Base-by-base conservation (phyloP, 495 filamentous ascomycete genomes). In the Penicillium lividum region DNA sequence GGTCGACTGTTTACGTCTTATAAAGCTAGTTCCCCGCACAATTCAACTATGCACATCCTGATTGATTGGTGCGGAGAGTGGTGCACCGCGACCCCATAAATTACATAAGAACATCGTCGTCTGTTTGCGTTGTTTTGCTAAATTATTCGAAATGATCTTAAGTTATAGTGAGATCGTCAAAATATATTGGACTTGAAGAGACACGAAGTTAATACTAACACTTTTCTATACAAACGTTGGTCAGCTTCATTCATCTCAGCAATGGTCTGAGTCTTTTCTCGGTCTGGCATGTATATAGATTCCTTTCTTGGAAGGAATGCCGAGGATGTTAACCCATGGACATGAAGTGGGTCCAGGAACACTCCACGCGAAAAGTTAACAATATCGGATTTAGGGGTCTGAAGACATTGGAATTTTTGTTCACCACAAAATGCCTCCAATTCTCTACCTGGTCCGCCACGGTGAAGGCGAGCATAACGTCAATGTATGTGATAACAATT, bases 391-490 rank as follows among this genome's bases (percentile, higher is more conserved):
- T 28, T 47, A 34, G 33, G 11, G 7, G 3, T 34, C 33, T 34
- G 2, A 9, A 34, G 22, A 22, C 22, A 22, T 22, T 22, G 22
- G 22, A 22, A 18, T 2, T 46, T 22, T 9, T 0, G 3, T 46
- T 25, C 22, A 8, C 18, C 2, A 0, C 45, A 29, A 47, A 59
- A 66, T 66, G 60, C 53, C 60, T 31, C 63, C 63, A 30, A 60
- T 10, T 33, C 43, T 66, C 7, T 57, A 61, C 25, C 7, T 59
- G 4, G 54, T 65, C 34, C 59, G 63, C 52, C 63, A 65, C 25
- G 58, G 44, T 3, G 52, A 65, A 59, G 63, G 58, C 42, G 57
- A 66, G 45, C 63, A 66, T 46, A 67, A 63, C 34, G 47, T 67
- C 53, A 58, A 66, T 16, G 60, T 66, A 59, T 15, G 1, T 34